Evolutionary conservation across 1,284 basidiomycete species (phyloP).

Genomic region (Irpex sp.): DNA sequence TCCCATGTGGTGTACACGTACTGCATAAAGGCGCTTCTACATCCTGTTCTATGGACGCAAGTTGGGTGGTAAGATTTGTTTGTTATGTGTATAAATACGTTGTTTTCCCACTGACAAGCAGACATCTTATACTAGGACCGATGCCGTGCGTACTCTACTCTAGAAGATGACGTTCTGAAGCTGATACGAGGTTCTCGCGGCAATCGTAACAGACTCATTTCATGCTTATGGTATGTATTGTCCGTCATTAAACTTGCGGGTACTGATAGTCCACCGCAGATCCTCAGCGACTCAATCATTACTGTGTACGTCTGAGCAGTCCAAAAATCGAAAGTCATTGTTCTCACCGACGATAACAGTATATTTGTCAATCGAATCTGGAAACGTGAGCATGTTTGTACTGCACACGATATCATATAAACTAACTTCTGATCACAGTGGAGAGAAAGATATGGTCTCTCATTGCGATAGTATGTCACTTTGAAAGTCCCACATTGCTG

Average conservation of each 20-base stretch:
- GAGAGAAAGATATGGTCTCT: not conserved
- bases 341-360: not conserved
- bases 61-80: not conserved
- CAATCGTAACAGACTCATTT: not conserved
- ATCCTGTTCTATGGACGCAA: not conserved
- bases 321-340: not conserved
- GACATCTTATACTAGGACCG: not conserved
- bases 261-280: not conserved
- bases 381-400: not conserved
- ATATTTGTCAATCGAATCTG: slow-evolving; percentile 6
- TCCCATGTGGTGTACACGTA: not conserved
- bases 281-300: not conserved
- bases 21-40: not conserved
- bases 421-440: not conserved
- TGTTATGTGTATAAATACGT: not conserved
- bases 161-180: not conserved
- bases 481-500: not conserved
- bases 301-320: not conserved
- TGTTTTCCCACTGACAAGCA: not conserved
- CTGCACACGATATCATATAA: not conserved
- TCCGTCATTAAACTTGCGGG: not conserved
- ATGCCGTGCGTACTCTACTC: not conserved
- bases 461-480: not conserved
- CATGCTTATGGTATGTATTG: not conserved
- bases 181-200: not conserved